Evolutionary conservation across 164 flowering plant species (phyloP).

Genomic region (Umbilicus rupestris): DNA sequence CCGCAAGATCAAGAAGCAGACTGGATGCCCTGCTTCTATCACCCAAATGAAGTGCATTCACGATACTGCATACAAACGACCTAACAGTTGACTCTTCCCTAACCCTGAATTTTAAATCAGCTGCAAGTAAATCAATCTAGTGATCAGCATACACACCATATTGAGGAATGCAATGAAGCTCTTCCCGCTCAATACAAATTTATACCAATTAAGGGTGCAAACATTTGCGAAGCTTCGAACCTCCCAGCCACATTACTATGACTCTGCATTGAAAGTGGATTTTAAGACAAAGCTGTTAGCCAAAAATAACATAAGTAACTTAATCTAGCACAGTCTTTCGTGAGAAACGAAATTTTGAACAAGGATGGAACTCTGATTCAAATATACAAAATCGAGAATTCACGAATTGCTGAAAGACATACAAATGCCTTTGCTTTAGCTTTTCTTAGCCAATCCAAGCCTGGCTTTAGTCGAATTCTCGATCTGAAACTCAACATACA

Average conservation of each 20-base stretch:
- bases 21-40: neutral
- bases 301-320: neutral
- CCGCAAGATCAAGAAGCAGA: neutral
- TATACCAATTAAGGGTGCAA: neutral
- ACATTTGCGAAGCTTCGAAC: neutral
- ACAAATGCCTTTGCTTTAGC: neutral
- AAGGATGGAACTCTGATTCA: too few species aligned
- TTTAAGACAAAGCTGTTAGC: neutral
- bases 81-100: constrained; percentile 1
- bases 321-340: too few species aligned
- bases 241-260: neutral
- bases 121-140: neutral
- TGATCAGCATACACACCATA: neutral
- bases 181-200: too few species aligned
- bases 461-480: neutral
- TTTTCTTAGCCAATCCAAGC: neutral
- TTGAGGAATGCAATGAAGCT: neutral
- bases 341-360: too few species aligned
- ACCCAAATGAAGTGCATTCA: constrained; percentile 4
- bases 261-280: neutral
- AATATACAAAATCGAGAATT: too few species aligned
- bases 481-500: neutral
- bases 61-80: neutral
- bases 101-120: neutral
- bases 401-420: neutral